Evolutionary conservation across 768 basidiomycete genomes (phyloP).

Genomic region (Trametes punicea): DNA sequence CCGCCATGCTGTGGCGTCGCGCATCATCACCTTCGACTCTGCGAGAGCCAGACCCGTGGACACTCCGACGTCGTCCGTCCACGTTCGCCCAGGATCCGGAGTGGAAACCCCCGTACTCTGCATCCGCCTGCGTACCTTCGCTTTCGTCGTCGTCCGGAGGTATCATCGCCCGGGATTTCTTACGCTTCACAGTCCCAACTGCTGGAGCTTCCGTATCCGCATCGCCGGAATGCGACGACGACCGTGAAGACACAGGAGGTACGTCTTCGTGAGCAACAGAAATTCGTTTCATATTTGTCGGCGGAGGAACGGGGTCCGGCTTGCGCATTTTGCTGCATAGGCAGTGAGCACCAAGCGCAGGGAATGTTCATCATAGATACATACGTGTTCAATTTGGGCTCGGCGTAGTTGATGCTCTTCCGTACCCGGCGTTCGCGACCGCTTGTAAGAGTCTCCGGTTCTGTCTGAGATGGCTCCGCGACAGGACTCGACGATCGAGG

Average conservation of each 20-base stretch:
- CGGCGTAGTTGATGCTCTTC: conserved; percentile 83
- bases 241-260: conserved; percentile 17
- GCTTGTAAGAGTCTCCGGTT: conserved; percentile 32
- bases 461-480: conserved; percentile 38
- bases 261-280: conserved; percentile 23
- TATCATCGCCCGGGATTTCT: conserved; percentile 50
- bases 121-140: conserved; percentile 71
- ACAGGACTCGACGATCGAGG: conserved; percentile 45
- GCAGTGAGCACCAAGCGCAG: not conserved
- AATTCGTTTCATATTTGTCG: conserved; percentile 29
- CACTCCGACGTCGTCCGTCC: conserved; percentile 51
- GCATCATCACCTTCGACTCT: conserved; percentile 46
- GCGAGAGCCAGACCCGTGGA: conserved; percentile 27
- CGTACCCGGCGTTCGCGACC: conserved; percentile 56
- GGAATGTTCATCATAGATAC: conserved; percentile 27
- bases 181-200: conserved; percentile 38
- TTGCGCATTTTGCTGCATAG: conserved; percentile 80
- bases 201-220: conserved; percentile 12
- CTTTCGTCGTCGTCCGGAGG: conserved; percentile 56
- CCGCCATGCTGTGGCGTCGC: conserved; percentile 65
- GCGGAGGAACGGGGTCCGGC: conserved; percentile 51
- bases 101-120: conserved; percentile 45
- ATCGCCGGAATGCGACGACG: conserved; percentile 16
- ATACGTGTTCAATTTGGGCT: conserved; percentile 86
- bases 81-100: conserved; percentile 47